These are phyloP conservation scores for Suhomyces kilbournensis DNA, from an alignment of 805 yeast genomes.

Conservation along the genomic window DNA sequence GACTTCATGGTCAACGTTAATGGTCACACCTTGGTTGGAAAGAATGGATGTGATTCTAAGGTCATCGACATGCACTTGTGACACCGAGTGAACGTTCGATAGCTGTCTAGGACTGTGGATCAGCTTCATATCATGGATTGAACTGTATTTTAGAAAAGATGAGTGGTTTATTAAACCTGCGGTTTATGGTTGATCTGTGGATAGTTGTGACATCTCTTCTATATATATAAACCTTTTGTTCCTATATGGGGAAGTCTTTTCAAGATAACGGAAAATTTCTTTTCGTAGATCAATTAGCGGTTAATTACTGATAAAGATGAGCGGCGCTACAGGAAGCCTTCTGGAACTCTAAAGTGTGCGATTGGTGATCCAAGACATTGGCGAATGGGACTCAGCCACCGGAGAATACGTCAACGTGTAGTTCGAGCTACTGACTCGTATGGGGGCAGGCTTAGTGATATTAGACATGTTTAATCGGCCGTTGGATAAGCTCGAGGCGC, in stretches of 20 bases:
- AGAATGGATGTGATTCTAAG: slow-evolving; percentile 35
- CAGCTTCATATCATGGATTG: neutral
- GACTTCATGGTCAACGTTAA: slow-evolving; percentile 47
- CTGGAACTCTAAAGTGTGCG: too few species aligned
- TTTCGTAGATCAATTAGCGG: neutral
- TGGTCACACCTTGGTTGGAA: slow-evolving; percentile 36
- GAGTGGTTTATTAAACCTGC: neutral
- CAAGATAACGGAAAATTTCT: slow-evolving; percentile 2
- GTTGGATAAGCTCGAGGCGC: neutral
- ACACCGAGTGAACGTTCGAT: slow-evolving; percentile 3
- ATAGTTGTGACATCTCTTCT: neutral
- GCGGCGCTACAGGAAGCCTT: neutral
- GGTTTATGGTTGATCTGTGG: neutral
- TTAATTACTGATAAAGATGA: neutral
- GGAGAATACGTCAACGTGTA: too few species aligned
- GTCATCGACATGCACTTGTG: slow-evolving; percentile 34
- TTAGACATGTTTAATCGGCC: neutral
- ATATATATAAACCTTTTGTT: neutral
- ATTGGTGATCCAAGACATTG: too few species aligned
- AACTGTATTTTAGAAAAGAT: neutral
- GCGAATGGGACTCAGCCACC: too few species aligned
- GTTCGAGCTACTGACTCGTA: neutral
- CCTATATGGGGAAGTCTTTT: neutral
- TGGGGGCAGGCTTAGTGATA: neutral
- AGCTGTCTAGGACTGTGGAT: neutral